Conservation (phyloP, 2,329 filamentous ascomycete species). For the Graphiopsis chlorocephala region DNA sequence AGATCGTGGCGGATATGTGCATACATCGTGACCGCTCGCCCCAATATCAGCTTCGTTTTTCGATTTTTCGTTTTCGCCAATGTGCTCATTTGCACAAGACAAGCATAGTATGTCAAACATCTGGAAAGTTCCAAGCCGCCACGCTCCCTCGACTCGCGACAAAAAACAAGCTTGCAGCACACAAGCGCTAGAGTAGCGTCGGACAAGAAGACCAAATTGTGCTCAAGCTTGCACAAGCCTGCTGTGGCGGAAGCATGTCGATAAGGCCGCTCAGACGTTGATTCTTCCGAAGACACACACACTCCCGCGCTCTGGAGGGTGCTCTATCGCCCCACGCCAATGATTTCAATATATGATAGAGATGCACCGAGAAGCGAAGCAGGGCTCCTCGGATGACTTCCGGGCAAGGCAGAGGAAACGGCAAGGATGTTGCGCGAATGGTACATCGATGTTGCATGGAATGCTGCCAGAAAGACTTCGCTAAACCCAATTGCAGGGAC, state of each 20-base stretch:
- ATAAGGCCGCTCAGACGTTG: background rate
- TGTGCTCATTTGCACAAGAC: background rate
- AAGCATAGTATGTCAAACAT: background rate
- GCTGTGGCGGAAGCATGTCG: background rate
- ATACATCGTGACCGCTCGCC: too few relatives aligned
- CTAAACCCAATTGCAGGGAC: background rate
- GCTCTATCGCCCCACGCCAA: background rate
- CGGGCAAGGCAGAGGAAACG: background rate
- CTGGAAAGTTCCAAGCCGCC: background rate
- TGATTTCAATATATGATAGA: background rate
- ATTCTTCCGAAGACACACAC: background rate
- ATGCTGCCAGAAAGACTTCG: background rate
- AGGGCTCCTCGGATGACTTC: background rate
- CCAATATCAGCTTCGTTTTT: too few relatives aligned
- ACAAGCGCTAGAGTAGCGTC: background rate
- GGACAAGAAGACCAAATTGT: background rate
- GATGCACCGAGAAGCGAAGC: background rate
- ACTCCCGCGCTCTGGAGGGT: background rate
- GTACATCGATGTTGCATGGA: background rate
- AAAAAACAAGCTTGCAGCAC: background rate
- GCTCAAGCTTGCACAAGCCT: conserved; percentile 1
- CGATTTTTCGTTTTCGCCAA: too few relatives aligned
- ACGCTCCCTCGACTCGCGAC: background rate
- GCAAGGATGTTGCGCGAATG: background rate
- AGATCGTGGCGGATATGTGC: too few relatives aligned